A percentile compares a stretch with the other conserved stretches of the same genome.
These are phyloP conservation scores for Hanseniaspora clermontiae DNA, from an alignment of 805 yeast species.

Conservation along the genomic window DNA sequence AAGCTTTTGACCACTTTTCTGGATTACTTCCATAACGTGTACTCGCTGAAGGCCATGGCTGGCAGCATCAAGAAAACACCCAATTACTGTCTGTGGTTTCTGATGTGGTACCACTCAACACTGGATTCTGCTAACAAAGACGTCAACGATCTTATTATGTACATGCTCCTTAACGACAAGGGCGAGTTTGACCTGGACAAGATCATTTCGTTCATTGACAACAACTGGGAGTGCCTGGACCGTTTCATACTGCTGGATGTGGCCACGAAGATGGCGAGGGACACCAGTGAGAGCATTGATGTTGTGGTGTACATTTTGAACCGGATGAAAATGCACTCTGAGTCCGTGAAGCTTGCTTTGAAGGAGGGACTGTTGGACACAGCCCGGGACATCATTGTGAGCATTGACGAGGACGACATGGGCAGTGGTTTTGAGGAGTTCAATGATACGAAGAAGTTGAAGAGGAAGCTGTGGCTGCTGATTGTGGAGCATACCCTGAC, in stretches of 20 bases:
- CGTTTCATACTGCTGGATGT: constrained; percentile 62
- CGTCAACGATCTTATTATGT: constrained; percentile 58
- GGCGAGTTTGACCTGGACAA: constrained; percentile 32
- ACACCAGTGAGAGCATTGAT: constrained; percentile 37
- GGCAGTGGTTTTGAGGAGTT: constrained; percentile 2
- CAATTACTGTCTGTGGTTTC: constrained; percentile 5
- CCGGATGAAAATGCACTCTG: constrained; percentile 55
- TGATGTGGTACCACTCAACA: constrained; percentile 8
- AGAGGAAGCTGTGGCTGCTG: constrained; percentile 63
- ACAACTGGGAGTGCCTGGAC: constrained; percentile 35
- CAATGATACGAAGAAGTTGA: constrained; percentile 37
- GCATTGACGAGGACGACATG: constrained; percentile 14
- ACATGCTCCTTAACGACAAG: constrained; percentile 41
- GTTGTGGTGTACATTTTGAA: constrained; percentile 68
- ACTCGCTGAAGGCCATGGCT: constrained; percentile 34
- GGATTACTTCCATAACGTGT: constrained; percentile 44
- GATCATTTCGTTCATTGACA: constrained; percentile 40
- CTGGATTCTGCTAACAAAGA: constrained; percentile 31
- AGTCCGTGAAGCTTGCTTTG: constrained; percentile 67
- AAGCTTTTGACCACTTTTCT: constrained; percentile 65
- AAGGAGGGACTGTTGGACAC: constrained; percentile 44
- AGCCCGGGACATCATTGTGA: constrained; percentile 39
- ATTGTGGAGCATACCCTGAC: constrained; percentile 31
- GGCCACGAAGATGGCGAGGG: constrained; percentile 56
- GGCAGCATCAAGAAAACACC: not conserved